These are phyloP conservation scores for Boletales sp. DNA, from an alignment of 768 basidiomycete species.

Conservation along the genomic window DNA sequence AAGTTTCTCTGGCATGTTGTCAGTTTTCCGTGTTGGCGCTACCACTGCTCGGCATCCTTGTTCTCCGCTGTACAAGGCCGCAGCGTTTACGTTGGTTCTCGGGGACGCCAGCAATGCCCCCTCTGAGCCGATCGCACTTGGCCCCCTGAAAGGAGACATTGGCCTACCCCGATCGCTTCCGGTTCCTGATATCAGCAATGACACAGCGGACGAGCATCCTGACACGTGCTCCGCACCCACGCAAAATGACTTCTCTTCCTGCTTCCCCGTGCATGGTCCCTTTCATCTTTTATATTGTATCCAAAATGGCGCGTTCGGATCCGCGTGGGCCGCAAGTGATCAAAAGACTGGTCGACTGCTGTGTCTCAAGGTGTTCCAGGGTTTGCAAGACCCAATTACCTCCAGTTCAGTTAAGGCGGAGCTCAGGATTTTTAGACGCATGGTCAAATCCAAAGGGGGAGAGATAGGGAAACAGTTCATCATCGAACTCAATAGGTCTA, in stretches of 20 bases:
- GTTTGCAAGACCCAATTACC: constrained; percentile 7
- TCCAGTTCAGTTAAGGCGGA: constrained; percentile 28
- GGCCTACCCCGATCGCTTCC: not conserved
- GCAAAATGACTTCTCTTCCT: not conserved
- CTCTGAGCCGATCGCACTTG: not conserved
- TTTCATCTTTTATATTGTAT: constrained; percentile 17
- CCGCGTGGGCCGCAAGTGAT: constrained; percentile 23
- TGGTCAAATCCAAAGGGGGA: constrained; percentile 22
- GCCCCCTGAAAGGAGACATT: not conserved
- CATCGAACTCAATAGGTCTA: constrained; percentile 36
- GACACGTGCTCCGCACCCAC: not conserved
- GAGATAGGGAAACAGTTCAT: constrained; percentile 32
- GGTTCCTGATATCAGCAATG: not conserved
- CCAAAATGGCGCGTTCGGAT: constrained; percentile 20
- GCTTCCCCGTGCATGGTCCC: constrained; percentile 25
- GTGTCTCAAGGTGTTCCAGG: constrained; percentile 37
- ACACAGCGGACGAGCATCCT: not conserved
- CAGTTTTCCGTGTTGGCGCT: constrained; percentile 3
- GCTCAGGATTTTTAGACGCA: constrained; percentile 32
- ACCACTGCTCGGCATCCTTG: not conserved
- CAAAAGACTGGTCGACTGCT: constrained; percentile 29
- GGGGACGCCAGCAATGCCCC: not conserved
- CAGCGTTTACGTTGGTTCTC: constrained; percentile 1
- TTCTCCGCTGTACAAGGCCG: constrained; percentile 2
- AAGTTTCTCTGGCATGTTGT: constrained; percentile 7